phyloP scores from a whole-genome alignment of 139 green algal species.

The Zygnema circumcarinatum region DNA sequence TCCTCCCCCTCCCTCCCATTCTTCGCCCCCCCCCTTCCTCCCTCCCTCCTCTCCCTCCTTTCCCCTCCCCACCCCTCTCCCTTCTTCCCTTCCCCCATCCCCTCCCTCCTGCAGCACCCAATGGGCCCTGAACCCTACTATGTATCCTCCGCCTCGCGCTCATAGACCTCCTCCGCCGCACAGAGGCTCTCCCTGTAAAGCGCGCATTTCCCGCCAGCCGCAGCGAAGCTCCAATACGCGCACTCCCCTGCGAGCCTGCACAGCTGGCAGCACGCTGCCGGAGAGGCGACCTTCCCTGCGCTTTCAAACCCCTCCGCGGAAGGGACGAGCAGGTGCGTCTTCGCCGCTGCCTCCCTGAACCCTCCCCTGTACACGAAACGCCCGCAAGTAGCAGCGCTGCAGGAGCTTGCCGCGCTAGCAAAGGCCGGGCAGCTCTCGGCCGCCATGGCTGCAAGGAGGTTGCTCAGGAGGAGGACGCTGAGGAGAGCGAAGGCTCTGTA shows the following conservation, averaged over 20 bases:
- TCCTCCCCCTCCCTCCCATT: no score
- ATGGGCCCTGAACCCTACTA: no score
- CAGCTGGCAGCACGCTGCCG: neutral
- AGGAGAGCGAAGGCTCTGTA: neutral
- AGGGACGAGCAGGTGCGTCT: neutral
- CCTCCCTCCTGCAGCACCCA: no score
- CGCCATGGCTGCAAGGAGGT: neutral
- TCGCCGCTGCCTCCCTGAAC: neutral
- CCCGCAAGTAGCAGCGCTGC: neutral
- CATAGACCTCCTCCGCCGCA: neutral
- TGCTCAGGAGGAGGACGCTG: neutral
- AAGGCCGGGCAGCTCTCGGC: neutral
- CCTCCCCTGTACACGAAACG: neutral
- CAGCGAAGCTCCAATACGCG: neutral
- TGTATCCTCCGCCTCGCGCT: neutral
- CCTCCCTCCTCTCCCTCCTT: no score
- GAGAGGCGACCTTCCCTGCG: neutral
- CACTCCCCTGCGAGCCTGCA: neutral
- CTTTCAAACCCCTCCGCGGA: no score
- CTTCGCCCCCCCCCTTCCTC: no score
- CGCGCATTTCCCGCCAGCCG: neutral
- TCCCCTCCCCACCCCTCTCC: no score
- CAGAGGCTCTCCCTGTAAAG: neutral
- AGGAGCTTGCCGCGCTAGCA: neutral
- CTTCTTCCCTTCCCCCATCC: no score